Percentiles rank a stretch among this genome's conserved stretches.
Conservation (phyloP, 192 early-diverging fungal species). For the Dispira parvispora region DNA sequence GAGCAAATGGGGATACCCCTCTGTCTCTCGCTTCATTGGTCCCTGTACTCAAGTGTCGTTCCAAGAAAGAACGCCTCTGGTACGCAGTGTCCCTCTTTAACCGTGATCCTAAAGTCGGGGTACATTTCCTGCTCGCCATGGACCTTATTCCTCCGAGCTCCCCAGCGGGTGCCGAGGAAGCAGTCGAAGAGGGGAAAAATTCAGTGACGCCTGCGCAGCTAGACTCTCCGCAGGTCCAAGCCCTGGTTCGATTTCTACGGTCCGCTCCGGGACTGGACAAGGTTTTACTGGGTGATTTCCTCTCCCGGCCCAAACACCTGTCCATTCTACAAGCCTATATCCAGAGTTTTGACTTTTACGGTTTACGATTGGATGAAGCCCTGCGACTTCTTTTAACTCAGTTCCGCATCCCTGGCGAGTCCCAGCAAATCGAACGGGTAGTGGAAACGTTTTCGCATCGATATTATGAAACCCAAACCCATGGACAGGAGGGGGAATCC, state of each 20-base stretch:
- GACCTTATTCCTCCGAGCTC: slow-evolving; percentile 15
- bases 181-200: not conserved
- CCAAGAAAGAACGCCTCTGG: slow-evolving; percentile 52
- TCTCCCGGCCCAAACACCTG: slow-evolving; percentile 69
- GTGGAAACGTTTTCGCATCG: slow-evolving; percentile 76
- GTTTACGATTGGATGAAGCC: slow-evolving; percentile 81
- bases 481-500: slow-evolving; percentile 13
- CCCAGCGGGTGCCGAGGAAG: not conserved
- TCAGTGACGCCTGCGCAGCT: not conserved
- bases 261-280: slow-evolving; percentile 78
- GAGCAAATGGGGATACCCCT: too few relatives aligned
- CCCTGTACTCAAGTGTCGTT: too few relatives aligned
- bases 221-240: slow-evolving; percentile 12
- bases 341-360: slow-evolving; percentile 70
- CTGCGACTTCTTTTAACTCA: slow-evolving; percentile 79
- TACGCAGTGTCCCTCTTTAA: slow-evolving; percentile 74
- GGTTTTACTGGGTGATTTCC: slow-evolving; percentile 68
- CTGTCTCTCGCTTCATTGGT: too few relatives aligned
- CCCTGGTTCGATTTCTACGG: slow-evolving; percentile 59
- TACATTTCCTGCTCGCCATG: slow-evolving; percentile 54
- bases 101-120: slow-evolving; percentile 67
- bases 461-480: slow-evolving; percentile 44
- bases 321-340: slow-evolving; percentile 78
- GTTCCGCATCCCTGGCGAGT: slow-evolving; percentile 94
- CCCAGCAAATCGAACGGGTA: slow-evolving; percentile 93